Conservation (phyloP, 164 flowering plant species). For the Tinospora cordifolia region DNA sequence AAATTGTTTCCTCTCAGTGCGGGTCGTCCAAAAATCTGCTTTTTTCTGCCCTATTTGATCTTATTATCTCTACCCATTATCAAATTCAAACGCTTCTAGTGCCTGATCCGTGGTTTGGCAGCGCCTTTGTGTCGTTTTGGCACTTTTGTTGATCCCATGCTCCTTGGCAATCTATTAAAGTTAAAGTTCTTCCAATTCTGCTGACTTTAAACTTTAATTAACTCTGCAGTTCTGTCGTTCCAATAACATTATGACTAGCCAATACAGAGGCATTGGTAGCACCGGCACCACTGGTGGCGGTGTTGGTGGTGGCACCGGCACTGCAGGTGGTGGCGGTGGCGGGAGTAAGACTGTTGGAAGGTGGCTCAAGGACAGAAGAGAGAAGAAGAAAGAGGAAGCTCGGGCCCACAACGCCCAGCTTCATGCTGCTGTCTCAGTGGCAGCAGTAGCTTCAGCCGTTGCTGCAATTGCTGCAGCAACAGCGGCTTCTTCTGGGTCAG, state of each 20-base stretch:
- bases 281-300: not conserved
- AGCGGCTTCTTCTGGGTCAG: slow-evolving; percentile 54
- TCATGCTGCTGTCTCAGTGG: slow-evolving; percentile 89
- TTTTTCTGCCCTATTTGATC: too few species aligned
- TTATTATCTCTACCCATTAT: too few species aligned
- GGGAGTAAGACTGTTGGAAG: slow-evolving; percentile 91
- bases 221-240: slow-evolving; percentile 41
- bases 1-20: not conserved
- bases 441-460: slow-evolving; percentile 86
- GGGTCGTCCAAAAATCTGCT: too few species aligned
- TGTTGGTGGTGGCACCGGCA: slow-evolving; percentile 17
- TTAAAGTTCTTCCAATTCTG: too few species aligned
- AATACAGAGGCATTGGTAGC: slow-evolving; percentile 22
- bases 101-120: too few species aligned
- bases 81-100: not conserved
- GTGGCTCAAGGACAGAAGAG: slow-evolving; percentile 90
- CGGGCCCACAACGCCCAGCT: slow-evolving; percentile 88
- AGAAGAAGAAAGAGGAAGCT: slow-evolving; percentile 89
- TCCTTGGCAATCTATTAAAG: too few species aligned
- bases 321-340: slow-evolving; percentile 24
- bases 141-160: too few species aligned
- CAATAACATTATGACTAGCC: slow-evolving; percentile 34
- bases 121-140: too few species aligned
- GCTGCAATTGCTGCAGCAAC: slow-evolving; percentile 96
- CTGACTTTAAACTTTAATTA: not conserved